These are phyloP conservation scores for Acanthamoeba lenticulata DNA, from an alignment of 208 protist genomes.

Conservation along the genomic window DNA sequence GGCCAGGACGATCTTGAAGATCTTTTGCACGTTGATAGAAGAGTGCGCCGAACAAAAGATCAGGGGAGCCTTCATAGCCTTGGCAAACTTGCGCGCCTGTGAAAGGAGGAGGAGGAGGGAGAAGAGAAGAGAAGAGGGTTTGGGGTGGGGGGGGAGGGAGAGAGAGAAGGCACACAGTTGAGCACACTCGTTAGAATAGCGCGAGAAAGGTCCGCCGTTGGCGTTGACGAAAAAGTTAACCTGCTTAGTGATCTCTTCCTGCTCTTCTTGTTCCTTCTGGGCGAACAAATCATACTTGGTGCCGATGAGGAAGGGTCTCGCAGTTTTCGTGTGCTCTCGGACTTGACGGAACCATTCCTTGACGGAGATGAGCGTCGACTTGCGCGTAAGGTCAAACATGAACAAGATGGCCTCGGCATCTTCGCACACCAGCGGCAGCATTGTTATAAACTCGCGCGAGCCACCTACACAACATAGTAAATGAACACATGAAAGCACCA, in stretches of 20 bases:
- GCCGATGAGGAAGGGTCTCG: slow-evolving; percentile 90
- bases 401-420: slow-evolving; percentile 92
- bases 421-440: slow-evolving; percentile 93
- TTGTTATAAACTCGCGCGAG: slow-evolving; percentile 91
- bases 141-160: neutral
- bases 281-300: slow-evolving; percentile 93
- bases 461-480: slow-evolving; percentile 70
- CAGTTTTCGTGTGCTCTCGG: slow-evolving; percentile 80
- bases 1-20: slow-evolving; percentile 92
- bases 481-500: neutral
- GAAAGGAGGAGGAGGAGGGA: neutral
- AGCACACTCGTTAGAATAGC: too few species aligned
- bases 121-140: neutral
- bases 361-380: slow-evolving; percentile 88
- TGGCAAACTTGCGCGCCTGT: slow-evolving; percentile 89
- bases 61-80: slow-evolving; percentile 92
- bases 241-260: slow-evolving; percentile 88
- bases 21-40: slow-evolving; percentile 92
- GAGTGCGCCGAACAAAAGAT: slow-evolving; percentile 89
- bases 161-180: neutral
- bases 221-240: too few species aligned
- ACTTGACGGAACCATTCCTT: slow-evolving; percentile 93
- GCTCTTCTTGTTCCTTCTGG: slow-evolving; percentile 80
- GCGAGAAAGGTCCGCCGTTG: neutral
- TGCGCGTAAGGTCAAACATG: slow-evolving; percentile 92